phyloP scores from a whole-genome alignment of 495 filamentous ascomycete genomes.

The Usnea hakonensis region DNA sequence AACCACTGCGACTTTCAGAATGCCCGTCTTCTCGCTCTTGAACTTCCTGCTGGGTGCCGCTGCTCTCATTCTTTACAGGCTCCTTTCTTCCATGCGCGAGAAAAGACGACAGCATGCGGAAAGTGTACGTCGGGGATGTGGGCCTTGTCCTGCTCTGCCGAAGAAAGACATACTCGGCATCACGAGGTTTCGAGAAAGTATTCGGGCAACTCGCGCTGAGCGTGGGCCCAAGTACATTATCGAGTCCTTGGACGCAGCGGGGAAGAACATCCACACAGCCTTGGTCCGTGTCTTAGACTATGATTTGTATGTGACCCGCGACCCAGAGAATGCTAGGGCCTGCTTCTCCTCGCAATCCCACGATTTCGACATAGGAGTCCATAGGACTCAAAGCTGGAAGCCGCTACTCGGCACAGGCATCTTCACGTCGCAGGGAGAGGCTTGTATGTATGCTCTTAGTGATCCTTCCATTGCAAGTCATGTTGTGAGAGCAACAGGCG shows the following conservation, averaged over 20 bases:
- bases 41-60: background rate
- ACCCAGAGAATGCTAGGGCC: conserved; percentile 49
- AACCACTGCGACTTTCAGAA: background rate
- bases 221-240: conserved; percentile 16
- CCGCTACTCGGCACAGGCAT: conserved; percentile 42
- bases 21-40: conserved; percentile 1
- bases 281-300: conserved; percentile 13
- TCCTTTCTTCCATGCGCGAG: conserved; percentile 12
- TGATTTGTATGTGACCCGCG: conserved; percentile 33
- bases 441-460: conserved; percentile 18
- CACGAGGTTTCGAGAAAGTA: conserved; percentile 16
- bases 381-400: conserved; percentile 31
- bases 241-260: conserved; percentile 11
- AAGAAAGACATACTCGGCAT: conserved; percentile 15
- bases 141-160: conserved; percentile 10
- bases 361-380: conserved; percentile 40
- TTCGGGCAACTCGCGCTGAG: conserved; percentile 15
- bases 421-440: conserved; percentile 43
- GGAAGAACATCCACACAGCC: conserved; percentile 14
- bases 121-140: conserved; percentile 14
- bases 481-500: background rate
- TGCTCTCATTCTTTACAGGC: conserved; percentile 7
- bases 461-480: background rate
- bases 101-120: conserved; percentile 15
- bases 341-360: conserved; percentile 49